Conservation (phyloP, 352 stramenopile genomes). For the Pythium vanterpoolii region DNA sequence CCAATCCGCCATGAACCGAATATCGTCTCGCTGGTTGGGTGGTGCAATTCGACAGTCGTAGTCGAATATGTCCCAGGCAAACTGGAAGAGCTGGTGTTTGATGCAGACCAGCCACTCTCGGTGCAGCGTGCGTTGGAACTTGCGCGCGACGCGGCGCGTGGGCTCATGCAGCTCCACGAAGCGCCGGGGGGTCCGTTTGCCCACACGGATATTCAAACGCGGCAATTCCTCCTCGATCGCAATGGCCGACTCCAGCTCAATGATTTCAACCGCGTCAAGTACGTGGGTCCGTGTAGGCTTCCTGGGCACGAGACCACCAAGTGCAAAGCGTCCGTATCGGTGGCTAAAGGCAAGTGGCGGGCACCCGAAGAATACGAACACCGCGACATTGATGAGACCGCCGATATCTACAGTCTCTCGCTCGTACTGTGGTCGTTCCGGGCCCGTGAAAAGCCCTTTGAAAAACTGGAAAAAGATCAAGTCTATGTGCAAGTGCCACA, state of each 20-base stretch:
- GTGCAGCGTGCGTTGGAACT: conserved; percentile 49
- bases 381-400: conserved; percentile 44
- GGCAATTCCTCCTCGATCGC: conserved; percentile 72
- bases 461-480: conserved; percentile 35
- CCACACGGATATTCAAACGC: conserved; percentile 78
- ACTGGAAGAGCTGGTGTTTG: conserved; percentile 61
- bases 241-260: conserved; percentile 63
- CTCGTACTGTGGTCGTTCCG: conserved; percentile 64
- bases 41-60: conserved; percentile 74
- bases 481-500: conserved; percentile 55
- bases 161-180: conserved; percentile 64
- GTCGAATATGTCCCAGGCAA: conserved; percentile 69
- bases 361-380: conserved; percentile 68
- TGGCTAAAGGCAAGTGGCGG: conserved; percentile 79
- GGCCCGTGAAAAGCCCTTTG: conserved; percentile 46
- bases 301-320: conserved; percentile 38
- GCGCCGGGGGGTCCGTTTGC: conserved; percentile 60
- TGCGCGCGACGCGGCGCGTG: conserved; percentile 48
- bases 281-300: conserved; percentile 40
- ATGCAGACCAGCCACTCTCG: conserved; percentile 35
- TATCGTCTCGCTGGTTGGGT: conserved; percentile 66
- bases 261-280: conserved; percentile 83
- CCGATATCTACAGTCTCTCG: conserved; percentile 71
- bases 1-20: conserved; percentile 64
- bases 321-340: conserved; percentile 56